Evolutionary conservation across 2,329 filamentous ascomycete genomes (phyloP).

Genomic region (Monilinia aucupariae): DNA sequence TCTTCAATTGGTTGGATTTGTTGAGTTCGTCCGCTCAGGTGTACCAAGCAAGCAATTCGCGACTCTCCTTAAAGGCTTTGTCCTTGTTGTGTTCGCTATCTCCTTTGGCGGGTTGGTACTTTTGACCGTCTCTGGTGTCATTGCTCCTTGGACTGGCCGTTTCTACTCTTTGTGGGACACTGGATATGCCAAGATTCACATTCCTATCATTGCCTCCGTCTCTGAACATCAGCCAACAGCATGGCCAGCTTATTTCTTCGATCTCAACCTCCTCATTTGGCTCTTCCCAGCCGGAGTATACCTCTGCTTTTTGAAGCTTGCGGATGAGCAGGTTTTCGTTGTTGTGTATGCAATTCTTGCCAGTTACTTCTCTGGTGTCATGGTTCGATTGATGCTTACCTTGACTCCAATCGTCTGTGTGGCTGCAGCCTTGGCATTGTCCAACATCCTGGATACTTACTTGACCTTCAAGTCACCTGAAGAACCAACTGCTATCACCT

Average conservation of each 20-base stretch:
- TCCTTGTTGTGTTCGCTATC: conserved; percentile 68
- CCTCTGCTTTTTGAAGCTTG: conserved; percentile 90
- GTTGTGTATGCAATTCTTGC: conserved; percentile 95
- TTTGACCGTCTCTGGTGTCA: conserved; percentile 83
- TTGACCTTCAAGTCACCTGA: conserved; percentile 61
- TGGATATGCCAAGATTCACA: conserved; percentile 97
- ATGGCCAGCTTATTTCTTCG: conserved; percentile 99
- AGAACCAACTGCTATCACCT: conserved; percentile 41
- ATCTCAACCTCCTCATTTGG: conserved; percentile 97
- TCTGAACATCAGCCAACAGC: conserved; percentile 98
- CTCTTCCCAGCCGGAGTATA: conserved; percentile 98
- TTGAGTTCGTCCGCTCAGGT: conserved; percentile 83
- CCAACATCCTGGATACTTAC: conserved; percentile 83
- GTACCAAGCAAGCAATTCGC: conserved; percentile 92
- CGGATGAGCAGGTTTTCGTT: conserved; percentile 95
- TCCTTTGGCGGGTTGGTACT: conserved; percentile 71
- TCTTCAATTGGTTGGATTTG: conserved; percentile 85
- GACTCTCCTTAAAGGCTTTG: conserved; percentile 72
- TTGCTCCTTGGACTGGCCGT: conserved; percentile 95
- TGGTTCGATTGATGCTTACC: conserved; percentile 98
- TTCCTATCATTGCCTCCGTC: conserved; percentile 98
- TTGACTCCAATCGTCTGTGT: conserved; percentile 95
- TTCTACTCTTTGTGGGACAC: conserved; percentile 99
- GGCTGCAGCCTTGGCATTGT: conserved; percentile 81
- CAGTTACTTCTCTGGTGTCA: conserved; percentile 98